Evolutionary conservation across 768 basidiomycete species (phyloP), one percentile per base, ranked within the genome.

Genomic region (Porphyrellus cyaneotinctus): DNA sequence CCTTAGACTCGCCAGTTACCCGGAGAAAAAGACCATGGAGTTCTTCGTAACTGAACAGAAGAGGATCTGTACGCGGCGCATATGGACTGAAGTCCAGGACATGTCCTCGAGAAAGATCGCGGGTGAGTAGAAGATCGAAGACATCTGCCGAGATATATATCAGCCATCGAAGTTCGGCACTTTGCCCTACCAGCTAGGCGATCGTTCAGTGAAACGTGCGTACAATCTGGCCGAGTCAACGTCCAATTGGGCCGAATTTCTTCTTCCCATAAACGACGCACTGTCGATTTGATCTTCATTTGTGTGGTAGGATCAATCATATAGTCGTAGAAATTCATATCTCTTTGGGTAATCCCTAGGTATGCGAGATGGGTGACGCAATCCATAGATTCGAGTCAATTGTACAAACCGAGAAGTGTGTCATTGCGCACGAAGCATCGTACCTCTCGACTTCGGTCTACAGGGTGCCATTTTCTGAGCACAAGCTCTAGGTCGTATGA

Each of bases 41-140:
- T 24, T 92, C 87, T 42, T 85, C 78, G 64, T 91, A 97, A 2
- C 79, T 80, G 71, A 95, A 97, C 17, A 97, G 75, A 0, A 95
- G 79, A 0, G 92, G 68, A 61, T 97, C 94, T n/a, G 95, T 97
- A 33, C 81, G 83, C 5, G 84, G 80, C 12, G 85, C 80, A 62
- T 87, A 97, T 0, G 93, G 91, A 58, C 93, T 93, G 71, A 97
- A 92, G 67, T 97, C 95, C 63, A 98, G 66, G 59, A 98, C 75
- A 69, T 93, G 88, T 15, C 83, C 89, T 12, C 82, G 77, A 2
- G 78, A 69, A 32, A 91, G 75, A 66, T 93, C 84, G 26, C 91
- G 85, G 3, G 91, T 92, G 32, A 97, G 79, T 54, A 95, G 80
- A 42, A 97, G 70, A 66, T 98, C 95, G 61, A 98, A 86, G 10